Percentiles rank a stretch among this genome's conserved stretches.
Conservation (phyloP, 371 early-diverging fungal species). For the Globomyces sp. region DNA sequence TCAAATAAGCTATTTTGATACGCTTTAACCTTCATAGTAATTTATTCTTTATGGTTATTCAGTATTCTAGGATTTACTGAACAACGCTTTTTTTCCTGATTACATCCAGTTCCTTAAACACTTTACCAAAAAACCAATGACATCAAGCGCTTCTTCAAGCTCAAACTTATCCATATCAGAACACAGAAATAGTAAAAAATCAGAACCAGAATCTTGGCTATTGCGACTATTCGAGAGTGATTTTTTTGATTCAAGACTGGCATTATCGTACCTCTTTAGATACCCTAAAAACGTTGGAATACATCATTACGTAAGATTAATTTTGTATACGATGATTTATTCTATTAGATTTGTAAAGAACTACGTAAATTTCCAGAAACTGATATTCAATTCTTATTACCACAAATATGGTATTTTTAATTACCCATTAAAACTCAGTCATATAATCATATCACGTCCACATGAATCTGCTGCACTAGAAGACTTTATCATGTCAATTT, state of each 20-base stretch:
- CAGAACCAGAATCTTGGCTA: constrained; percentile 38
- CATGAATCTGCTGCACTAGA: constrained; percentile 81
- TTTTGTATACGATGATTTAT: no score
- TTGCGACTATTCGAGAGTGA: constrained; percentile 88
- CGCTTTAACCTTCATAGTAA: no score
- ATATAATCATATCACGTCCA: constrained; percentile 75
- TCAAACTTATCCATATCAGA: no score
- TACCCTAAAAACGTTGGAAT: constrained; percentile 90
- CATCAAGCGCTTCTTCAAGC: no score
- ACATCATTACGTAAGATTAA: constrained; percentile 59
- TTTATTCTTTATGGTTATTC: no score
- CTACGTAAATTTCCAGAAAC: constrained; percentile 78
- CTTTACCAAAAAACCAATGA: no score
- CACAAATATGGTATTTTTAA: constrained; percentile 77
- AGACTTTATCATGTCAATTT: constrained; percentile 73
- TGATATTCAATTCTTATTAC: constrained; percentile 87
- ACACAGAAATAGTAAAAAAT: not conserved
- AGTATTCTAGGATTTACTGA: no score
- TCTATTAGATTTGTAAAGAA: constrained; percentile 81
- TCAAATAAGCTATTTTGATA: no score
- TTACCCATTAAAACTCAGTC: constrained; percentile 50
- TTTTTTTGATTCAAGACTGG: constrained; percentile 93
- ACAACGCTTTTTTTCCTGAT: no score
- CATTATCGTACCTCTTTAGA: constrained; percentile 88
- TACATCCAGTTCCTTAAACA: no score